Conservation (phyloP, 1,139 yeast species). For the Scheffersomyces titani region DNA sequence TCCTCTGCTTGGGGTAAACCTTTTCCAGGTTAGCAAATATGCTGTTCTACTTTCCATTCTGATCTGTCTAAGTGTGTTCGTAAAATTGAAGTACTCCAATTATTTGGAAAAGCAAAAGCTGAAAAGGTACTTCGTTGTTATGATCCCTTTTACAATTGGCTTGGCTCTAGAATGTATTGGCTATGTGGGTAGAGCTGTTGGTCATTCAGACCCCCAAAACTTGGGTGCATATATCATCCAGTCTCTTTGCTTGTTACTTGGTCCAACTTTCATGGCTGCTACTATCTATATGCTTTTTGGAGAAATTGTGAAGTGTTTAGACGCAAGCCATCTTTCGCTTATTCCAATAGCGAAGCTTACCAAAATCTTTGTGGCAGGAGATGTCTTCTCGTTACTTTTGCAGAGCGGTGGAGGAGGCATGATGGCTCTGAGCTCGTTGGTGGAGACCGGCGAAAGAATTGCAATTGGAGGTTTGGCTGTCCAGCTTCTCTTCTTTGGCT, state of each 20-base stretch:
- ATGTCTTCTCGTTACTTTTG: slow-evolving; percentile 37
- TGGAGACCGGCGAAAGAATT: slow-evolving; percentile 19
- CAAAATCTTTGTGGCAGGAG: slow-evolving; percentile 42
- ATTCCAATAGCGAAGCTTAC: slow-evolving; percentile 34
- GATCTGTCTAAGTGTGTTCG: slow-evolving; percentile 15
- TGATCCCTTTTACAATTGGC: slow-evolving; percentile 27
- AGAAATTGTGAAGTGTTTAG: slow-evolving; percentile 26
- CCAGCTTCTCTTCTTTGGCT: slow-evolving; percentile 37
- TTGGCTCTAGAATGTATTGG: slow-evolving; percentile 30
- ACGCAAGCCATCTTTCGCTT: slow-evolving; percentile 26
- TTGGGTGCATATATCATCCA: slow-evolving; percentile 35
- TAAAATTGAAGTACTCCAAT: too few relatives aligned
- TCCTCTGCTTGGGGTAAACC: too few relatives aligned
- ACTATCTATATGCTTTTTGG: slow-evolving; percentile 47
- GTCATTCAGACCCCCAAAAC: slow-evolving; percentile 11
- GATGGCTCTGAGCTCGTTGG: slow-evolving; percentile 17
- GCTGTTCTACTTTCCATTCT: too few relatives aligned
- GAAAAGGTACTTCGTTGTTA: background rate
- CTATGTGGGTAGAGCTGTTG: slow-evolving; percentile 29
- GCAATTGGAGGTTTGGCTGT: slow-evolving; percentile 30
- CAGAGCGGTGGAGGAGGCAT: slow-evolving; percentile 49
- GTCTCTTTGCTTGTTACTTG: slow-evolving; percentile 30
- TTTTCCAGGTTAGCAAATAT: too few relatives aligned
- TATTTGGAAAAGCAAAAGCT: background rate
- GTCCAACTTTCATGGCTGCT: slow-evolving; percentile 48